phyloP scores from a whole-genome alignment of 257 asterid species.

The Mitragyna speciosa region DNA sequence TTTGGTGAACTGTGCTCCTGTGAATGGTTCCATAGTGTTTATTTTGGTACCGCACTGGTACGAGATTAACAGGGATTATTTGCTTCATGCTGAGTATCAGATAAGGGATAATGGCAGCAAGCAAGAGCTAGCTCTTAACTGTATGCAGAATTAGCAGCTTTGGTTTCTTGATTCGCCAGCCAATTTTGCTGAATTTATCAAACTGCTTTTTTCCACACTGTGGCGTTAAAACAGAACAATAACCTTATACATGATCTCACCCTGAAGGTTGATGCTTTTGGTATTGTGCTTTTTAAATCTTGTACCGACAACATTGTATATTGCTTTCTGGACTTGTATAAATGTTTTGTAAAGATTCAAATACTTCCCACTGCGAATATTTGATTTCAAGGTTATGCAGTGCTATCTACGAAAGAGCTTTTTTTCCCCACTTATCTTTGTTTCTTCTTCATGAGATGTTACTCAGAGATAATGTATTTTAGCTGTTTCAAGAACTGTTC shows the following conservation, averaged over 20 bases:
- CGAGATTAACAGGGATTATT: background rate
- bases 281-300: slow-evolving; percentile 4
- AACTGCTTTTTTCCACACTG: background rate
- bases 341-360: background rate
- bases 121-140: background rate
- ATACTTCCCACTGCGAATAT: background rate
- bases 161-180: background rate
- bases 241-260: background rate
- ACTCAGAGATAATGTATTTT: background rate
- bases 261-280: background rate
- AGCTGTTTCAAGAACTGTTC: background rate
- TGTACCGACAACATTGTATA: background rate
- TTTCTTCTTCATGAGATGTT: background rate
- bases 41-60: background rate
- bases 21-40: background rate
- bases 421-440: background rate
- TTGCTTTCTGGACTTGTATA: background rate
- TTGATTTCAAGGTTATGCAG: background rate
- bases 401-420: background rate
- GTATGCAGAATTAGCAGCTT: background rate
- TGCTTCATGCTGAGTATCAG: background rate
- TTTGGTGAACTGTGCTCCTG: background rate
- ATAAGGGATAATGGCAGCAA: background rate
- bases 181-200: background rate
- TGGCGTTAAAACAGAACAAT: background rate